Evolutionary conservation across 345 rosid genomes (phyloP), one percentile per base, ranked within the genome.

Genomic region (Populus tremula): DNA sequence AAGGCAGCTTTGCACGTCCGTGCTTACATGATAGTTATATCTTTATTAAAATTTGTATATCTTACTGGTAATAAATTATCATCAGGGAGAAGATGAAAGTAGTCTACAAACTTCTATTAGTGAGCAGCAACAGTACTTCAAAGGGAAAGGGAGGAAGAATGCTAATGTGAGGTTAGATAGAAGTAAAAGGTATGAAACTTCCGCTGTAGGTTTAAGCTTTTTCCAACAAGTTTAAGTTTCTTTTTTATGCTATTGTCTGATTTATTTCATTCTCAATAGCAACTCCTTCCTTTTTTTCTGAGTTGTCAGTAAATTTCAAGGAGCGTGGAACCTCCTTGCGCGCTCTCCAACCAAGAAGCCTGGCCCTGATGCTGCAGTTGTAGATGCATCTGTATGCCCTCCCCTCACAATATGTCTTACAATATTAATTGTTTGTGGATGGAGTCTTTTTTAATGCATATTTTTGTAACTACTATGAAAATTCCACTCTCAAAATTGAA

Each of bases 1-100:
- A 5, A 36, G 31, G 41, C 27, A 49, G 47, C 78, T 76, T 76
- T 38, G 17, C 35, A 49, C 18, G 3, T 4, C 21, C 0, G 33
- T 70, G 31, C 3, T 61, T 69, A n/a, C 4, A 27, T 21, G 31
- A 63, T 5, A 6, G 31, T 38, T 47, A 50, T 45, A 49, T 16
- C 38, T 45, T 81, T 25, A 62, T 75, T 66, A 70, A 66, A n/a
- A 53, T 67, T 33, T 72, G 3, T 69, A 36, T 41, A 62, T 71
- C 64, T 61, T 76, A 36, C 79, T 79, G 59, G 49, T 71, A 47
- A 50, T 71, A 35, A 56, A 64, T 39, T 73, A n/a, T 81, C 66
- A 78, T 84, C 78, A 93, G 98, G 98, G 84, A 77, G 95, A 82
- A 81, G 89, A 85, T 74, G 93, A 84, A 72, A 77, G 76, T 79